Evolutionary conservation across 495 filamentous ascomycete genomes (phyloP), one percentile per base, ranked within the genome.

Genomic region (Xylaria grammica): DNA sequence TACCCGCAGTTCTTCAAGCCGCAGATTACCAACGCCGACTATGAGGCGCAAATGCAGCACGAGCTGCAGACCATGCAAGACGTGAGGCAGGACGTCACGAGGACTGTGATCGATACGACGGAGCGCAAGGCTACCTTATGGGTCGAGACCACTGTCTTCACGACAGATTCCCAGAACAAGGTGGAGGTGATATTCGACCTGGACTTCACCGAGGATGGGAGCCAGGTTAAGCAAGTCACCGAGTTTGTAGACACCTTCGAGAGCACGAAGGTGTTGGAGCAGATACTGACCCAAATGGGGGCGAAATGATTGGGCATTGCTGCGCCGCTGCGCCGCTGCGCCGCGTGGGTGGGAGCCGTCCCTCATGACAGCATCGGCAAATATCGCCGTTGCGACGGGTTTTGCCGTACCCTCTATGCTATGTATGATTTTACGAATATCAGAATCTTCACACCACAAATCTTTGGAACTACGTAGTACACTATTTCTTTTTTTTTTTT

Each of bases 1-100:
- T 67, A 67, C 45, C 34, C 65, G 7, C 59, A 63, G n/a, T 63
- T 67, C 52, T 67, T 67, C 34, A 63, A 67, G 11, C 4, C 44
- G 4, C 40, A 53, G 19, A 45, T 63, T 32, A 58, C 32, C 1
- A 67, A 67, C 44, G 60, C 60, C 44, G 65, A 67, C 30, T 63
- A 67, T 22, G 65, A 67, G 20, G 65, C 65, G 0, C 65, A 63
- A 34, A 67, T 67, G 60, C 34, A 62, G 13, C 9, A 49, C 1
- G 65, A 67, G 60, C 26, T 67, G 5, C 52, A 45, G 11, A 63
- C 65, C 5, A 67, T 67, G 60, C 32, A 30, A 17, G 65, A 63
- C 40, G 61, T 63, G 26, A 44, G 51, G 7, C 49, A 63, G 15
- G 48, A 56, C 5, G 36, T 63, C 13, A 56, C 61, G 1, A 32